Percentiles rank a stretch among this genome's conserved stretches.
These are phyloP conservation scores for Alternaria incomplexa DNA, from an alignment of 2,329 filamentous ascomycete genomes.

Conservation along the genomic window DNA sequence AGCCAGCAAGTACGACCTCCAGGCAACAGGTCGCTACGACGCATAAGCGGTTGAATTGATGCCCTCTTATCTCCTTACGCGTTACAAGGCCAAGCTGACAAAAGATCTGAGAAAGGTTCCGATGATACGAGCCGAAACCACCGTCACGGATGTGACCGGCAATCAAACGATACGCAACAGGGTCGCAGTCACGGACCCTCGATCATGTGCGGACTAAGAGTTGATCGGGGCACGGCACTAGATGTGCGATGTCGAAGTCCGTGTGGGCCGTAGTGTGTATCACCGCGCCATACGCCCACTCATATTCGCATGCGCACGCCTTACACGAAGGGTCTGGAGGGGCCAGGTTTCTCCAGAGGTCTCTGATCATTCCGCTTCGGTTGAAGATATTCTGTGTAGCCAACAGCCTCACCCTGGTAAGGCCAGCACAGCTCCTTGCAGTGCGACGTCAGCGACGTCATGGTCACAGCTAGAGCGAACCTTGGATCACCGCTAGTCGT, in stretches of 20 bases:
- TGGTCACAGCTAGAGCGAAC: neutral
- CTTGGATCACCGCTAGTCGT: neutral
- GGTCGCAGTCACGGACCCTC: neutral
- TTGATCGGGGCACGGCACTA: neutral
- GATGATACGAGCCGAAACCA: neutral
- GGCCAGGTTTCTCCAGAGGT: neutral
- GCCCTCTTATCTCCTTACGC: neutral
- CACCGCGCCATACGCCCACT: neutral
- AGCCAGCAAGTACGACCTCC: neutral
- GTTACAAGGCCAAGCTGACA: neutral
- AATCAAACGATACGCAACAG: neutral
- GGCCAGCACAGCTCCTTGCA: neutral
- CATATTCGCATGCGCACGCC: neutral
- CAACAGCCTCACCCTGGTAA: neutral
- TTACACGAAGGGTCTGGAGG: neutral
- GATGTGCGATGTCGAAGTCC: neutral
- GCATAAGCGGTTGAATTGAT: neutral
- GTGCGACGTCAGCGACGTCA: neutral
- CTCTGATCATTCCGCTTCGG: neutral
- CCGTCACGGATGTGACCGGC: neutral
- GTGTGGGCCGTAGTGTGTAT: neutral
- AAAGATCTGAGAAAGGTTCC: neutral
- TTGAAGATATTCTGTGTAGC: neutral
- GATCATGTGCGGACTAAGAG: neutral
- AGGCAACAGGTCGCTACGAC: neutral